A percentile compares a stretch with the other conserved stretches of the same genome.
Evolutionary conservation across 116 monocot species (phyloP).

Genomic region (Papilionanthe hybrid): DNA sequence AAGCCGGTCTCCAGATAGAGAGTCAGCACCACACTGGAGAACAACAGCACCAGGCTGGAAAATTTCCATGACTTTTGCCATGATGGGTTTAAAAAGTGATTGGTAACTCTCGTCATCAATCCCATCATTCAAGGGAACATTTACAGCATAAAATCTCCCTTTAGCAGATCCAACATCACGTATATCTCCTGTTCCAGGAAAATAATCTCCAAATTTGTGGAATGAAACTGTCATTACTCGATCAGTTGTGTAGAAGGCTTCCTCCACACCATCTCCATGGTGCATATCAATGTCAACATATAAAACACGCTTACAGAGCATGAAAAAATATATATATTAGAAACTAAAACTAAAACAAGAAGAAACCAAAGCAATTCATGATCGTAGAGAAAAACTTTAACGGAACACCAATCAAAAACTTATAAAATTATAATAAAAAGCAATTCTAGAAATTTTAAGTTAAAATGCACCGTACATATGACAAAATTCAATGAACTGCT

Average conservation of each 20-base stretch:
- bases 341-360: neutral
- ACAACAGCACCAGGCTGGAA: conserved; percentile 85
- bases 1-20: conserved; percentile 79
- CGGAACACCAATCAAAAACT: neutral
- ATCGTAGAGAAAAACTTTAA: neutral
- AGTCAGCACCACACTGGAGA: conserved; percentile 93
- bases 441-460: neutral
- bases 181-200: conserved; percentile 83
- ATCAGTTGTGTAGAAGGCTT: conserved; percentile 90
- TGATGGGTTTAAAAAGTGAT: conserved; percentile 78
- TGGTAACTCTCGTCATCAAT: conserved; percentile 94
- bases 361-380: neutral
- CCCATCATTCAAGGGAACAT: conserved; percentile 87
- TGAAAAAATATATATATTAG: conserved; percentile 4
- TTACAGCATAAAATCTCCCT: conserved; percentile 80
- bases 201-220: conserved; percentile 94
- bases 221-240: conserved; percentile 99
- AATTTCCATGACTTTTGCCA: conserved; percentile 88
- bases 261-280: conserved; percentile 96
- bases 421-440: neutral
- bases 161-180: conserved; percentile 64
- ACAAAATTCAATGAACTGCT: neutral
- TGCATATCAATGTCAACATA: conserved; percentile 97
- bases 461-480: neutral
- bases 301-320: conserved; percentile 65